These are phyloP conservation scores for Phytophthora citrophthora DNA, from an alignment of 352 stramenopile genomes.

Conservation along the genomic window DNA sequence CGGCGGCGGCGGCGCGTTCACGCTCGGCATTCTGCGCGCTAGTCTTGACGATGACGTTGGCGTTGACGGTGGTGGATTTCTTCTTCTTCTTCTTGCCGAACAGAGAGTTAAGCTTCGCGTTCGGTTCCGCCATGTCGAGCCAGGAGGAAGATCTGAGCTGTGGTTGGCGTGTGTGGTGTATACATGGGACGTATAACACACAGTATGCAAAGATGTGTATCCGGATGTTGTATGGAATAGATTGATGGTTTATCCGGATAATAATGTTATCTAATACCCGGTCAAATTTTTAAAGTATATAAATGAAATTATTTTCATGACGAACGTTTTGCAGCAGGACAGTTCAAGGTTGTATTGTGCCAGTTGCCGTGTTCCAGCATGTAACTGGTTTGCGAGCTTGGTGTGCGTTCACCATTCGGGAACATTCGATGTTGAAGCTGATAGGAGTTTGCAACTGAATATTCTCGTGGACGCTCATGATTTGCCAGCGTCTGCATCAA, in stretches of 20 bases:
- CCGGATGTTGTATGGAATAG: no score
- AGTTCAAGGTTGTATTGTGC: no score
- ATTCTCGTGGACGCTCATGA: constrained; percentile 29
- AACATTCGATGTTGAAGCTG: constrained; percentile 36
- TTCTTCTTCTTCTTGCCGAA: constrained; percentile 90
- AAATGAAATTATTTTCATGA: no score
- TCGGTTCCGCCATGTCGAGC: constrained; percentile 46
- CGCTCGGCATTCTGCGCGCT: constrained; percentile 43
- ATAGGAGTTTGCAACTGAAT: constrained; percentile 27
- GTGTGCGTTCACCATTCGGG: constrained; percentile 7
- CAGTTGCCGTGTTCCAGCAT: no score
- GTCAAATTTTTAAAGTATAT: no score
- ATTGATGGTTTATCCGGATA: no score
- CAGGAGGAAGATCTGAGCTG: constrained; percentile 13
- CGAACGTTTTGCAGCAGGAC: background rate
- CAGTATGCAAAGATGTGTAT: no score
- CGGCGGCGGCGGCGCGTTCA: constrained; percentile 30
- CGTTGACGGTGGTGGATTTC: constrained; percentile 79
- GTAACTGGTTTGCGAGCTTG: no score
- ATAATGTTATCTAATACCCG: no score
- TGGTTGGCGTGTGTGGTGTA: constrained; percentile 13
- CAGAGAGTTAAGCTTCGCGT: constrained; percentile 81
- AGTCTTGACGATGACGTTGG: constrained; percentile 79
- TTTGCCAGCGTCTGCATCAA: constrained; percentile 1
- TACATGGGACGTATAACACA: background rate